These are phyloP conservation scores for Mycena sanguinolenta DNA, from an alignment of 768 basidiomycete genomes.

Conservation along the genomic window DNA sequence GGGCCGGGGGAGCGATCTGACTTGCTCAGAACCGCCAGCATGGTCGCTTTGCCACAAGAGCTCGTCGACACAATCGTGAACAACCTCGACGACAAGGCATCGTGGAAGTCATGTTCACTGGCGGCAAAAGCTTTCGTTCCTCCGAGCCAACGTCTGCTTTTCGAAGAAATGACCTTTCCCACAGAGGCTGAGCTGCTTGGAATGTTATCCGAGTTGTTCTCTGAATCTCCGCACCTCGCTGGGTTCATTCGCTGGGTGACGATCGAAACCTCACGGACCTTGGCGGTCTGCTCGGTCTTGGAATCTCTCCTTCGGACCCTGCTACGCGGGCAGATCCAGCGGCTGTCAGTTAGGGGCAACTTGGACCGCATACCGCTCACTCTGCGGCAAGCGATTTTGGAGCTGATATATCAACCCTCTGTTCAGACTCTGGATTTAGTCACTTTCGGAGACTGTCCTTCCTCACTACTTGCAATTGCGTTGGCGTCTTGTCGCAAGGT, in stretches of 20 bases:
- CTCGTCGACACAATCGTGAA: too few species aligned
- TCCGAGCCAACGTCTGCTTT: background rate
- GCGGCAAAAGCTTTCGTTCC: too few species aligned
- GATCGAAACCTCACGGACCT: background rate
- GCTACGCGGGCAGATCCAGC: background rate
- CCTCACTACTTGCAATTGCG: background rate
- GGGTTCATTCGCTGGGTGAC: background rate
- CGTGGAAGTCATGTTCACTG: too few species aligned
- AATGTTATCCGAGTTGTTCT: background rate
- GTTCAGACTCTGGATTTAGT: background rate
- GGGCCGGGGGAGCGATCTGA: too few species aligned
- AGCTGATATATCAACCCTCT: background rate
- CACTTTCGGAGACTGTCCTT: background rate
- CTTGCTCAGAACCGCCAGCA: too few species aligned
- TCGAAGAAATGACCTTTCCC: background rate
- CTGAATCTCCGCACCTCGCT: background rate
- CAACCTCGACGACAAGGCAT: too few species aligned
- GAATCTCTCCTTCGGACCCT: background rate
- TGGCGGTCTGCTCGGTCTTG: background rate
- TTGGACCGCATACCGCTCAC: background rate
- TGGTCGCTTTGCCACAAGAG: background rate
- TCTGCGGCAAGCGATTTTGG: background rate
- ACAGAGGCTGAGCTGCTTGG: background rate
- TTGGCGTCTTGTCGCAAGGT: background rate
- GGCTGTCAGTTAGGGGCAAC: background rate